phyloP scores from a whole-genome alignment of 306 rosid genomes.

The Abrus pulchellus region DNA sequence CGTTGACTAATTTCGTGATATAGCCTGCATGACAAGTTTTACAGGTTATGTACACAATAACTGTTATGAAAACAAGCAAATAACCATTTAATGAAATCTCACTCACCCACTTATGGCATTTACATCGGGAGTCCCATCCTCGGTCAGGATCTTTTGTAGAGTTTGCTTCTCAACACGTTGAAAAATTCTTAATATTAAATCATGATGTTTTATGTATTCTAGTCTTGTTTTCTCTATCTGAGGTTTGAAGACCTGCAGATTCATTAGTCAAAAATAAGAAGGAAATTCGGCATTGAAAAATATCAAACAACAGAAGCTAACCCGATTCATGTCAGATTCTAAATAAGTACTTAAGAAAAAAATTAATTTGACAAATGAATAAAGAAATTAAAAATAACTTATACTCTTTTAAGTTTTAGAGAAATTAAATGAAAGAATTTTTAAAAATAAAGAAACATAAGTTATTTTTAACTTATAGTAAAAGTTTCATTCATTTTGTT shows the following conservation, averaged over 20 bases:
- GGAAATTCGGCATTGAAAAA: slow-evolving; percentile 12
- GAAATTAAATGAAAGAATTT: too few relatives aligned
- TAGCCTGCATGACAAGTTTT: slow-evolving; percentile 50
- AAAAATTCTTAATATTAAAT: slow-evolving; percentile 57
- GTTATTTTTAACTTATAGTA: too few relatives aligned
- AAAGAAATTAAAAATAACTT: too few relatives aligned
- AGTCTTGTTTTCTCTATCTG: slow-evolving; percentile 61
- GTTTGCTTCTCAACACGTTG: slow-evolving; percentile 62
- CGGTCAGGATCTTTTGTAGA: slow-evolving; percentile 58
- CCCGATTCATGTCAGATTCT: too few relatives aligned
- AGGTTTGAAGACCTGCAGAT: slow-evolving; percentile 57
- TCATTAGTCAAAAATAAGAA: slow-evolving; percentile 1
- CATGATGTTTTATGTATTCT: slow-evolving; percentile 57
- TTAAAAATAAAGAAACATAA: too few relatives aligned
- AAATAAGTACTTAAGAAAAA: too few relatives aligned
- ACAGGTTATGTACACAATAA: not conserved
- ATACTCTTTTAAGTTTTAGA: too few relatives aligned
- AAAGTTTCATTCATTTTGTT: too few relatives aligned
- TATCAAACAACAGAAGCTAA: not conserved
- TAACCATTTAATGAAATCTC: slow-evolving; percentile 8
- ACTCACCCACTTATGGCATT: slow-evolving; percentile 59
- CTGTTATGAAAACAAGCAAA: not conserved
- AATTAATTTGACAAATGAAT: too few relatives aligned
- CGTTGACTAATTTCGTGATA: slow-evolving; percentile 60
- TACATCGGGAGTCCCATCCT: slow-evolving; percentile 62